phyloP scores from a whole-genome alignment of 495 filamentous ascomycete species.

The Beverwykella pulmonaria region DNA sequence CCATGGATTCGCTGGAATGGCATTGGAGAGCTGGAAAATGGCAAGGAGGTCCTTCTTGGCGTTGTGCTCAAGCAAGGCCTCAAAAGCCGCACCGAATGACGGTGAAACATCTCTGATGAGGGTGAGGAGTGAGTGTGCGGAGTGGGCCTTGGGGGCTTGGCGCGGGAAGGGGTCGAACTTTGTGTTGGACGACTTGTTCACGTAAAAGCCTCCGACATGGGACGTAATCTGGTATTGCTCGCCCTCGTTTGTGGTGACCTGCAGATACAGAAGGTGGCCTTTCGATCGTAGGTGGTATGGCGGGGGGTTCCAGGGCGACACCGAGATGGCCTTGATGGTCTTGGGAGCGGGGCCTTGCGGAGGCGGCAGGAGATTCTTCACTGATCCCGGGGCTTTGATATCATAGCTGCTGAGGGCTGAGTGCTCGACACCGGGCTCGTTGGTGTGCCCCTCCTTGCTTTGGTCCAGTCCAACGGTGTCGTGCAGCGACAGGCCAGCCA shows the following conservation, averaged over 20 bases:
- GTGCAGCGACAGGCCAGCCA: slow-evolving; percentile 84
- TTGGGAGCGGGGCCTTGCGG: slow-evolving; percentile 70
- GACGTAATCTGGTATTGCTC: slow-evolving; percentile 92
- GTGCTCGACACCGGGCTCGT: slow-evolving; percentile 6
- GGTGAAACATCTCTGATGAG: slow-evolving; percentile 78
- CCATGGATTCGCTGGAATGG: slow-evolving; percentile 91
- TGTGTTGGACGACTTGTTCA: slow-evolving; percentile 86
- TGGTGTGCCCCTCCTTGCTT: background rate
- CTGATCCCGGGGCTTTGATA: slow-evolving; percentile 65
- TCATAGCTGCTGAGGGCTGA: slow-evolving; percentile 60
- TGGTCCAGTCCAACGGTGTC: slow-evolving; percentile 66
- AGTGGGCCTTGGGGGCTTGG: slow-evolving; percentile 65
- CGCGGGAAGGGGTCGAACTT: slow-evolving; percentile 90
- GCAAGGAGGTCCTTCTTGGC: slow-evolving; percentile 82
- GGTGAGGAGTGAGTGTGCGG: slow-evolving; percentile 83
- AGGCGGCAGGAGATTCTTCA: slow-evolving; percentile 71
- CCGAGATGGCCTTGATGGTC: slow-evolving; percentile 81
- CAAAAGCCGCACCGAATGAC: slow-evolving; percentile 74
- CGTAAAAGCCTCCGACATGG: slow-evolving; percentile 91
- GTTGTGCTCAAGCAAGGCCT: slow-evolving; percentile 75
- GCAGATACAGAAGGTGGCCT: slow-evolving; percentile 91
- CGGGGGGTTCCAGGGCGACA: slow-evolving; percentile 96
- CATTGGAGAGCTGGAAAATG: slow-evolving; percentile 92
- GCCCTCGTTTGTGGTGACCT: slow-evolving; percentile 84
- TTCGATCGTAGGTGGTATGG: slow-evolving; percentile 87